Percentiles rank a stretch among this genome's conserved stretches.
phyloP scores from a whole-genome alignment of 2,329 filamentous ascomycete species.

The Hymenoscyphus fraxineus region DNA sequence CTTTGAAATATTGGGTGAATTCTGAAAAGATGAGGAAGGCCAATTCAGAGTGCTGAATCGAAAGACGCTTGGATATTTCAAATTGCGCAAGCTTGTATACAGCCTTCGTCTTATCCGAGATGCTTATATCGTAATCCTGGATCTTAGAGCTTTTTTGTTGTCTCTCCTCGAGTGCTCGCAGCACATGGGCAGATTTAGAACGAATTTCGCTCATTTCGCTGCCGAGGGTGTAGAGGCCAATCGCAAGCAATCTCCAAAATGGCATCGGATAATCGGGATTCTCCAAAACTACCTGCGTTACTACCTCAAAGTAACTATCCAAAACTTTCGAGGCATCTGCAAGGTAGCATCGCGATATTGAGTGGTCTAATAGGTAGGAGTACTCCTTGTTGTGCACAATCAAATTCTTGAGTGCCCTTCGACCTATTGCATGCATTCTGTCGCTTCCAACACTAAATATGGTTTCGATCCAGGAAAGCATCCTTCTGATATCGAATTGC shows the following conservation, averaged over 20 bases:
- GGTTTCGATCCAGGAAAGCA: slow-evolving; percentile 91
- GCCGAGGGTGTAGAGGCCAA: slow-evolving; percentile 87
- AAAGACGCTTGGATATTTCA: slow-evolving; percentile 86
- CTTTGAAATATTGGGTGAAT: slow-evolving; percentile 90
- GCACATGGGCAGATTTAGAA: slow-evolving; percentile 77
- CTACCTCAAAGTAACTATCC: slow-evolving; percentile 92
- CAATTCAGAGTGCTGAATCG: slow-evolving; percentile 81
- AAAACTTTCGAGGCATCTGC: slow-evolving; percentile 77
- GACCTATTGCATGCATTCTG: slow-evolving; percentile 84
- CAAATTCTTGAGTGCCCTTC: slow-evolving; percentile 82
- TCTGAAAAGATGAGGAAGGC: slow-evolving; percentile 96
- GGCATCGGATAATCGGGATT: slow-evolving; percentile 76
- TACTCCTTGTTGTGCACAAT: slow-evolving; percentile 88
- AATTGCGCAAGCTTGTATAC: slow-evolving; percentile 98
- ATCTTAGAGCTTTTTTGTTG: slow-evolving; percentile 85
- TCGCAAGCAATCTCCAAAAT: slow-evolving; percentile 86
- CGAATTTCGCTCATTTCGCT: slow-evolving; percentile 87
- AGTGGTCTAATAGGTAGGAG: slow-evolving; percentile 79
- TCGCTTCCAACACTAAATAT: slow-evolving; percentile 93
- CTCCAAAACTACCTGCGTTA: slow-evolving; percentile 81
- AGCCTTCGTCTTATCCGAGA: slow-evolving; percentile 96
- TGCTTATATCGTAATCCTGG: slow-evolving; percentile 96
- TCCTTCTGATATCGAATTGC: slow-evolving; percentile 86
- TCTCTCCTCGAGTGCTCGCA: slow-evolving; percentile 77
- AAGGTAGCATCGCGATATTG: slow-evolving; percentile 86